A percentile compares a stretch with the other conserved stretches of the same genome.
phyloP scores from a whole-genome alignment of 2,329 filamentous ascomycete genomes.

The Lanzia echinophila region DNA sequence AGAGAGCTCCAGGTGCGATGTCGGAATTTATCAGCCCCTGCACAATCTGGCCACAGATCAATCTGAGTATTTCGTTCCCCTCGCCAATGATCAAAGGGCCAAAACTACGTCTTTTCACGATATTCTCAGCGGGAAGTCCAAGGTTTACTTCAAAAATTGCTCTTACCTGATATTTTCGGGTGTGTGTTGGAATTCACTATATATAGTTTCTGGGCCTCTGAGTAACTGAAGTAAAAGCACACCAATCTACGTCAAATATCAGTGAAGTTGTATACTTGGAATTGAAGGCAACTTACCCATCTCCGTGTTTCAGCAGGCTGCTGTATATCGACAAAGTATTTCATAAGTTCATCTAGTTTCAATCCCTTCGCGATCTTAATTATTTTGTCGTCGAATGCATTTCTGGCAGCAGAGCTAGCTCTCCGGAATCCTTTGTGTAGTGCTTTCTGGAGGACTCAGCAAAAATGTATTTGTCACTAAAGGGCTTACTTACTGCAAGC shows the following conservation, averaged over 20 bases:
- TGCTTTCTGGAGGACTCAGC: slow-evolving; percentile 14
- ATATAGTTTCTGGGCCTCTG: slow-evolving; percentile 14
- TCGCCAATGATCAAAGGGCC: slow-evolving; percentile 21
- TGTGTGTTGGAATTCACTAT: slow-evolving; percentile 13
- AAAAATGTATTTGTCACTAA: neutral
- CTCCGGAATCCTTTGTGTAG: slow-evolving; percentile 10
- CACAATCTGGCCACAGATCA: slow-evolving; percentile 23
- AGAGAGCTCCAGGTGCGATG: slow-evolving; percentile 15
- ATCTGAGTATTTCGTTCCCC: slow-evolving; percentile 21
- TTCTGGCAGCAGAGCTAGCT: neutral
- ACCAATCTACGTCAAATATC: slow-evolving; percentile 16
- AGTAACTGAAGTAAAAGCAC: slow-evolving; percentile 25
- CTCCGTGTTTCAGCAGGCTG: slow-evolving; percentile 16
- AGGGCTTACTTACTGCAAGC: slow-evolving; percentile 20
- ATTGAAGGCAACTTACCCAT: slow-evolving; percentile 20
- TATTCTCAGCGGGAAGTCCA: neutral
- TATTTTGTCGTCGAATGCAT: neutral
- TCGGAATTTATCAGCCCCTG: slow-evolving; percentile 13
- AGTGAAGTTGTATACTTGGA: neutral
- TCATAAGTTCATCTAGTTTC: slow-evolving; percentile 5
- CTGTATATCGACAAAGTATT: slow-evolving; percentile 17
- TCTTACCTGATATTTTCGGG: slow-evolving; percentile 21
- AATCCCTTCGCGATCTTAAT: neutral
- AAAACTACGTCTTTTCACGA: slow-evolving; percentile 15
- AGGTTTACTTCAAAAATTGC: neutral